A percentile compares a stretch with the other conserved stretches of the same genome.
Conservation (phyloP, 116 monocot genomes). For the Trichopus zeylanicus region DNA sequence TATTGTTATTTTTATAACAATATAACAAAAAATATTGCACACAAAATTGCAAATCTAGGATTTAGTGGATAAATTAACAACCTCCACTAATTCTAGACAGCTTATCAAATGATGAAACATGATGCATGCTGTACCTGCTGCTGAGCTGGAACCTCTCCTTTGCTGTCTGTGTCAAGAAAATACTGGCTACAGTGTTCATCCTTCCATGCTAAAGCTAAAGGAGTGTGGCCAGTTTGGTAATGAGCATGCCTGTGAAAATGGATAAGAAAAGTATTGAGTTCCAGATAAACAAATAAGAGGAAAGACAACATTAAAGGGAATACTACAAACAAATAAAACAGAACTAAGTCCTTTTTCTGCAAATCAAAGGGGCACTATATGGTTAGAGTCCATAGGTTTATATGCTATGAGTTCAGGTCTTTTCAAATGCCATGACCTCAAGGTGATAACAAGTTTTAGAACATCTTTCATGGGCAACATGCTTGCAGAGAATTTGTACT, state of each 20-base stretch:
- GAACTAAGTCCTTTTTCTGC: neutral
- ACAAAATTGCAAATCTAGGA: too few relatives aligned
- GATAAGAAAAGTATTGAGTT: constrained; percentile 1
- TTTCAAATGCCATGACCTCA: too few relatives aligned
- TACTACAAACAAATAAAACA: neutral
- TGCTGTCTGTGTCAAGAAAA: constrained; percentile 84
- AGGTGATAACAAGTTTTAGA: too few relatives aligned
- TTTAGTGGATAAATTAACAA: too few relatives aligned
- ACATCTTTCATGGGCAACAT: too few relatives aligned
- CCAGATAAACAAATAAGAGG: neutral
- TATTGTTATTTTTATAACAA: too few relatives aligned
- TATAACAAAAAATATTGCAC: too few relatives aligned
- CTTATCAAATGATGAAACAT: neutral
- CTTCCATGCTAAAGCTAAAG: constrained; percentile 94
- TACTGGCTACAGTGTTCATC: constrained; percentile 87
- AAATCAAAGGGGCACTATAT: neutral
- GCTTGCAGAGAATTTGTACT: too few relatives aligned
- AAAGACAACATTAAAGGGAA: too few relatives aligned
- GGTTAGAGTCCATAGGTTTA: too few relatives aligned
- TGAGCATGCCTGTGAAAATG: constrained; percentile 72
- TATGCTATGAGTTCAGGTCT: too few relatives aligned
- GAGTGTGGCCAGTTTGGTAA: constrained; percentile 89
- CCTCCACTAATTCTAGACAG: neutral
- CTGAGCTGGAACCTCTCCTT: constrained; percentile 70
- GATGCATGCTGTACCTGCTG: constrained; percentile 51